Conservation (phyloP, 2,329 filamentous ascomycete species). For the Macrophomina pseudophaseolina region DNA sequence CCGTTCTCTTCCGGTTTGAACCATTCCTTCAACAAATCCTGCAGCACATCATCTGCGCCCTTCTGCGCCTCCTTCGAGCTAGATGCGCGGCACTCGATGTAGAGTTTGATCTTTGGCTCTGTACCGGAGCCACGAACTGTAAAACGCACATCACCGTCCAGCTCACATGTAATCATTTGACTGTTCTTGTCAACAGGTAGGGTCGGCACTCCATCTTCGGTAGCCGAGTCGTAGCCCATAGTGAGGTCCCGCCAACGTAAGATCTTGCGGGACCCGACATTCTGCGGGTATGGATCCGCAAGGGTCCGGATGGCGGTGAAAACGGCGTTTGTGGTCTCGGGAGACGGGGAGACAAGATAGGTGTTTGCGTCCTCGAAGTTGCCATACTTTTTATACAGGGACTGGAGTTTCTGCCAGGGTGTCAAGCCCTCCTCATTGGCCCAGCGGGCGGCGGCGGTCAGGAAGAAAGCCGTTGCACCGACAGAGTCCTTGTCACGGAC, state of each 20-base stretch:
- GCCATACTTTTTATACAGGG: conserved; percentile 63
- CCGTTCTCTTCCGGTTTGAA: conserved; percentile 49
- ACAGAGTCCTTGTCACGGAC: conserved; percentile 71
- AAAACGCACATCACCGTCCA: conserved; percentile 61
- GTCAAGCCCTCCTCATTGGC: conserved; percentile 57
- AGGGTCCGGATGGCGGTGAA: conserved; percentile 60
- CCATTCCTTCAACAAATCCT: conserved; percentile 56
- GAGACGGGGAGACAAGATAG: conserved; percentile 64
- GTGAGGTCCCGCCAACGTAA: conserved; percentile 67
- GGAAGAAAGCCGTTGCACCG: conserved; percentile 63
- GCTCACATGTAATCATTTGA: conserved; percentile 69
- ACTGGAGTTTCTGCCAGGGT: conserved; percentile 61
- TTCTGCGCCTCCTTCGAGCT: conserved; percentile 49
- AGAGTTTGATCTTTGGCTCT: conserved; percentile 70
- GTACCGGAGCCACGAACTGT: conserved; percentile 67
- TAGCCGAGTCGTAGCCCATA: conserved; percentile 63
- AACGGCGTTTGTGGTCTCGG: conserved; percentile 57
- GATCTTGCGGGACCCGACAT: conserved; percentile 59
- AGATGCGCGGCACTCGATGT: conserved; percentile 56
- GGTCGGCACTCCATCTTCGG: conserved; percentile 56
- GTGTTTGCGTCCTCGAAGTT: conserved; percentile 68
- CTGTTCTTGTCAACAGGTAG: conserved; percentile 62
- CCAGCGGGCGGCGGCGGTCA: conserved; percentile 61
- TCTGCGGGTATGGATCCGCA: conserved; percentile 47
- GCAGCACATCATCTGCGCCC: conserved; percentile 52